Evolutionary conservation across 208 protist species (phyloP).

Genomic region (Herpetomonas tarakana): DNA sequence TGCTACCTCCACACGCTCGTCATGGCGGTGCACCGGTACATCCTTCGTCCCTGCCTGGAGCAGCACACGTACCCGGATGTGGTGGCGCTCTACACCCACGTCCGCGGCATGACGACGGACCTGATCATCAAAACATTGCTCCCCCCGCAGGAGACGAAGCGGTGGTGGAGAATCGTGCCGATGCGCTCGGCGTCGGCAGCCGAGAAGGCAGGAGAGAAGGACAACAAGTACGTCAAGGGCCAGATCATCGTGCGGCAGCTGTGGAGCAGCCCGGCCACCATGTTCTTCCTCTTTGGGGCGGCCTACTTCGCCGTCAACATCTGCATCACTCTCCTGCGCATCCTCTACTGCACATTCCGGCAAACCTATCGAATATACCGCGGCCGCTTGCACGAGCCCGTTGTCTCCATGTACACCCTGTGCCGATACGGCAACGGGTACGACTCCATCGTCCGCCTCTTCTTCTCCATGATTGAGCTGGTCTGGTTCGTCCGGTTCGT

Average conservation of each 20-base stretch:
- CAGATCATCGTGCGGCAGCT: slow-evolving; percentile 6
- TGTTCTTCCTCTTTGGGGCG: slow-evolving; percentile 16
- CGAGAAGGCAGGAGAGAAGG: background rate
- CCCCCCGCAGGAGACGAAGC: slow-evolving; percentile 3
- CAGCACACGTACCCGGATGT: slow-evolving; percentile 1
- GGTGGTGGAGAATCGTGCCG: slow-evolving; percentile 1
- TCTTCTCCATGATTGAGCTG: slow-evolving; percentile 39
- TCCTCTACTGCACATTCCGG: slow-evolving; percentile 12
- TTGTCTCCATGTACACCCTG: slow-evolving; percentile 24
- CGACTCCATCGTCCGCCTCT: slow-evolving; percentile 37
- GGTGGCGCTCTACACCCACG: background rate
- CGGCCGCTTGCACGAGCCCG: slow-evolving; percentile 13
- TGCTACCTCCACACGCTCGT: slow-evolving; percentile 6
- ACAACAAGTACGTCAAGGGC: background rate
- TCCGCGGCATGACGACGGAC: slow-evolving; percentile 5
- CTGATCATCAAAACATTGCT: slow-evolving; percentile 3
- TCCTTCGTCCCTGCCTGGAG: background rate
- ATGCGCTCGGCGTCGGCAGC: background rate
- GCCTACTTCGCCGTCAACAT: slow-evolving; percentile 11
- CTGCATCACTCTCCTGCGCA: slow-evolving; percentile 9
- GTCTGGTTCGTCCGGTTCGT: slow-evolving; percentile 43
- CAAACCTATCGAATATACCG: slow-evolving; percentile 4
- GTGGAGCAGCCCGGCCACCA: slow-evolving; percentile 16
- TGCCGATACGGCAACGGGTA: slow-evolving; percentile 50
- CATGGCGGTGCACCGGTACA: slow-evolving; percentile 1